phyloP scores from a whole-genome alignment of 805 yeast species.

The Danielozyma ontarioensis region DNA sequence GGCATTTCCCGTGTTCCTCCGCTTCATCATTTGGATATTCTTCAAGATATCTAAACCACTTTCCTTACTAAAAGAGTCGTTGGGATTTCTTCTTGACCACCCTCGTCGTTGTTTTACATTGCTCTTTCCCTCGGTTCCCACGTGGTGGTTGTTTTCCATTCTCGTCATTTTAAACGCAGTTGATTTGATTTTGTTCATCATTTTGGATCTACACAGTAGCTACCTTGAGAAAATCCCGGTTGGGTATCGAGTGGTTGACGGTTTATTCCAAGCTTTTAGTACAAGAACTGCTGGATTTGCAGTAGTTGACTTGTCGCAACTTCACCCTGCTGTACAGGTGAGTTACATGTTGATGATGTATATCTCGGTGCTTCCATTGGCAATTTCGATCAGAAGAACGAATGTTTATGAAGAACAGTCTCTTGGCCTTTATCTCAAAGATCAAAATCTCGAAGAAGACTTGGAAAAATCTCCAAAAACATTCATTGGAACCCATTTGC shows the following conservation, averaged over 20 bases:
- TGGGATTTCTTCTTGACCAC: conserved; percentile 85
- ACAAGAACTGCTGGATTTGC: conserved; percentile 94
- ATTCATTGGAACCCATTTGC: conserved; percentile 80
- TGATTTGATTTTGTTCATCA: conserved; percentile 76
- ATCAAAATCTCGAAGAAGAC: conserved; percentile 23
- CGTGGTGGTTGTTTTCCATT: conserved; percentile 88
- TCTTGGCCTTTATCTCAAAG: conserved; percentile 69
- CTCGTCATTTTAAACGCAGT: conserved; percentile 65
- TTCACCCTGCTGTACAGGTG: conserved; percentile 91
- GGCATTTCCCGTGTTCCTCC: conserved; percentile 80
- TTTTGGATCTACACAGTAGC: conserved; percentile 60
- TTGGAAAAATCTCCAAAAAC: conserved; percentile 44
- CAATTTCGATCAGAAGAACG: conserved; percentile 93
- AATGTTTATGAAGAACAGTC: conserved; percentile 98
- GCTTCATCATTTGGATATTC: conserved; percentile 79
- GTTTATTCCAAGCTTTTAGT: conserved; percentile 84
- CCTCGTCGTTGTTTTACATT: conserved; percentile 96
- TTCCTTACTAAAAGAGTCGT: conserved; percentile 64
- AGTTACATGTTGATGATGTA: conserved; percentile 97
- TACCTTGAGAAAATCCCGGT: conserved; percentile 51
- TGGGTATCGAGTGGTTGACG: conserved; percentile 73
- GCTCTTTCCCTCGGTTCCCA: conserved; percentile 85
- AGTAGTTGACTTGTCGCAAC: conserved; percentile 58
- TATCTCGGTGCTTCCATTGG: conserved; percentile 91
- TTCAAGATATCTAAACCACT: conserved; percentile 63